Evolutionary conservation across 176 grass and related monocot species (phyloP).

Genomic region (Hordeum vulgare): DNA sequence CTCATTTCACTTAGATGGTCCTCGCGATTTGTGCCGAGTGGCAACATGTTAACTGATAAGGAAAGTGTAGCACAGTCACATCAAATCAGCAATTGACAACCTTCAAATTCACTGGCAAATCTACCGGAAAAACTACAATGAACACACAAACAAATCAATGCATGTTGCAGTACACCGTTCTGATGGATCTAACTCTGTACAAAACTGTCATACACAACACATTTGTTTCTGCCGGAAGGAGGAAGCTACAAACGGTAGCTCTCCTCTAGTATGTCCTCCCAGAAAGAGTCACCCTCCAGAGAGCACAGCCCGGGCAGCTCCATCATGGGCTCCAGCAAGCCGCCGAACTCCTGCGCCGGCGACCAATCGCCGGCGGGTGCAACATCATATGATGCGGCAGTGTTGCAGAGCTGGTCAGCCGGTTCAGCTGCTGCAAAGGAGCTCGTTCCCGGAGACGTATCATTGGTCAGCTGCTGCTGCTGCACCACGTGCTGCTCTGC

Average conservation of each 20-base stretch:
- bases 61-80: not conserved
- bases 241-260: constrained; percentile 7
- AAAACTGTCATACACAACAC: not conserved
- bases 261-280: constrained; percentile 25
- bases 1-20: not conserved
- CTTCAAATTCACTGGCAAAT: not conserved
- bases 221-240: not conserved
- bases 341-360: not conserved
- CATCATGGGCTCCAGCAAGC: not conserved
- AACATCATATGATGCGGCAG: not conserved
- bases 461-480: not conserved
- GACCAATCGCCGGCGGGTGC: not conserved
- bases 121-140: not conserved
- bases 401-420: not conserved
- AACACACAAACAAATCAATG: not conserved
- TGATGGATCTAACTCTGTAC: not conserved
- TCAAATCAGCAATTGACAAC: not conserved
- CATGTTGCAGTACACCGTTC: not conserved
- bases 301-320: constrained; percentile 28
- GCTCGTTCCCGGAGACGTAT: not conserved
- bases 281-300: constrained; percentile 29
- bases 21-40: not conserved
- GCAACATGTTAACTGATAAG: not conserved
- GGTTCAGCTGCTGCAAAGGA: not conserved
- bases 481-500: not conserved